phyloP scores from a whole-genome alignment of 176 grass and related monocot species.

The Rhynchospora tenuis region DNA sequence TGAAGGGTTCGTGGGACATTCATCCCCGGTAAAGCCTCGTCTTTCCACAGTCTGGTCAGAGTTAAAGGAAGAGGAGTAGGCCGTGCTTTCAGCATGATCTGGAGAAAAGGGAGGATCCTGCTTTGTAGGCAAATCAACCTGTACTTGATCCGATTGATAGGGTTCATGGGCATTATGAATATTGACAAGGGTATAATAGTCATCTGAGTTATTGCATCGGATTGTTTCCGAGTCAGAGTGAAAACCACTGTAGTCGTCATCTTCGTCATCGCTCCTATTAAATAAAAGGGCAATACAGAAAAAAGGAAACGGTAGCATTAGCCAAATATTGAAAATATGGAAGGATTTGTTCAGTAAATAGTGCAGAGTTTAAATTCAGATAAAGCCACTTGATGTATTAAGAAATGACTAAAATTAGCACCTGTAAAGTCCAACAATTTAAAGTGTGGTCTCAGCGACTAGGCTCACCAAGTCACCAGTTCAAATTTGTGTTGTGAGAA shows the following conservation, averaged over 20 bases:
- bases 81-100: constrained; percentile 26
- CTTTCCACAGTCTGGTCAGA: constrained; percentile 55
- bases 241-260: constrained; percentile 66
- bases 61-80: constrained; percentile 31
- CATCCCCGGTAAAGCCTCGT: constrained; percentile 39
- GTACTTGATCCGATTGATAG: constrained; percentile 31
- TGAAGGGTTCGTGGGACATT: constrained; percentile 61
- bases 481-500: not conserved
- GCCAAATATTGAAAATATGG: constrained; percentile 7
- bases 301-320: not conserved
- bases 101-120: constrained; percentile 46
- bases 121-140: constrained; percentile 30
- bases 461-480: not conserved
- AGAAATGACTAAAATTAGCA: constrained; percentile 13
- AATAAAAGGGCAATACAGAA: constrained; percentile 18
- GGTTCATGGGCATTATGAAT: constrained; percentile 35
- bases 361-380: not conserved
- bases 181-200: constrained; percentile 51
- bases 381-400: not conserved
- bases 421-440: not conserved
- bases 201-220: constrained; percentile 40
- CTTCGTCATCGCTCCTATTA: constrained; percentile 86
- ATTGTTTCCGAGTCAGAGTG: constrained; percentile 47
- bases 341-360: not conserved
- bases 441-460: not conserved